Evolutionary conservation across 129 eudicot species (phyloP).

Genomic region (Saussurea involucrata): DNA sequence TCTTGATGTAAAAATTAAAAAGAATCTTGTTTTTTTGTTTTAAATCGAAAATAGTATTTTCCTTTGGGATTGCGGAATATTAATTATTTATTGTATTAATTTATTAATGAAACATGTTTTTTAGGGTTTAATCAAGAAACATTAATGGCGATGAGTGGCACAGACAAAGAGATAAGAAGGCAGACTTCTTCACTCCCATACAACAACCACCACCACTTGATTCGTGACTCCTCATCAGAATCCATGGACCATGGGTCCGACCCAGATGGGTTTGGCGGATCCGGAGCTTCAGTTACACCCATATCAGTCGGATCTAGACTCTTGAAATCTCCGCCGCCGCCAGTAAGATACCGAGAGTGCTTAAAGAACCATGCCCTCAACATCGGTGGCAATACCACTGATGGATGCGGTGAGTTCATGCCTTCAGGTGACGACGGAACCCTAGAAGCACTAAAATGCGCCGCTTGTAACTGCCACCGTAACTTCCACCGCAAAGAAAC

Average conservation of each 20-base stretch:
- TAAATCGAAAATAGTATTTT: not conserved
- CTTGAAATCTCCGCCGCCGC: conserved; percentile 25
- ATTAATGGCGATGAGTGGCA: conserved; percentile 46
- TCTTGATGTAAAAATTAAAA: not conserved
- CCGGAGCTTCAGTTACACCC: conserved; percentile 37
- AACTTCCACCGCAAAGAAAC: conserved; percentile 84
- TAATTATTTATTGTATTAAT: not conserved
- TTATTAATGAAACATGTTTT: conserved; percentile 16
- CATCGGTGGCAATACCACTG: conserved; percentile 81
- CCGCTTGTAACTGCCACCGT: conserved; percentile 95
- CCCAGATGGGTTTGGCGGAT: conserved; percentile 33
- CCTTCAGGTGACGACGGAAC: conserved; percentile 86
- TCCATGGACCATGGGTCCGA: conserved; percentile 36
- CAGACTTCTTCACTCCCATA: conserved; percentile 29
- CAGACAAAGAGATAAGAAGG: conserved; percentile 58
- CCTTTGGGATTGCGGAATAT: not conserved
- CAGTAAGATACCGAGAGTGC: conserved; percentile 65
- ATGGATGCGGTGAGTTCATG: conserved; percentile 99
- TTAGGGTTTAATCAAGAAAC: conserved; percentile 29
- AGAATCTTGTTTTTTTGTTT: not conserved
- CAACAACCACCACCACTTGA: conserved; percentile 19
- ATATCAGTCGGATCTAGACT: conserved; percentile 57
- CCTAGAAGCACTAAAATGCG: conserved; percentile 87
- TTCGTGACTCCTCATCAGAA: conserved; percentile 31
- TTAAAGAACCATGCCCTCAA: conserved; percentile 88